These are phyloP conservation scores for Williopsis jadinii DNA, from an alignment of 1,139 yeast genomes.

Conservation along the genomic window DNA sequence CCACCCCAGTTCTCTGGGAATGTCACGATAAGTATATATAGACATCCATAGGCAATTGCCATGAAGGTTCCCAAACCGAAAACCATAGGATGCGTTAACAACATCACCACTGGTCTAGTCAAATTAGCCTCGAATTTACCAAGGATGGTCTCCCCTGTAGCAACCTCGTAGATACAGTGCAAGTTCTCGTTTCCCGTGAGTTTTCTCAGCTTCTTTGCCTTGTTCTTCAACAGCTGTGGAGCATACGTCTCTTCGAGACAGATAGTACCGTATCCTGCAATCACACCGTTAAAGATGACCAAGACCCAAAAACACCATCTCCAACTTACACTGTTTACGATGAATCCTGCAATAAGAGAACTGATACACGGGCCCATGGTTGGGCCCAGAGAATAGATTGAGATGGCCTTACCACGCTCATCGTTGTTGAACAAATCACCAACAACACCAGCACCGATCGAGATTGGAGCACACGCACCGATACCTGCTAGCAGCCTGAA, in stretches of 20 bases:
- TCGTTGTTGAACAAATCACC: conserved; percentile 54
- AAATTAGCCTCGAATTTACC: conserved; percentile 33
- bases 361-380: conserved; percentile 52
- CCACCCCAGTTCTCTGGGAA: conserved; percentile 47
- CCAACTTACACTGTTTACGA: conserved; percentile 44
- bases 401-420: conserved; percentile 50
- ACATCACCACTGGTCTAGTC: conserved; percentile 45
- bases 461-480: conserved; percentile 59
- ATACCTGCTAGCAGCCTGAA: conserved; percentile 56
- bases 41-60: conserved; percentile 60
- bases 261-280: conserved; percentile 37
- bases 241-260: conserved; percentile 51
- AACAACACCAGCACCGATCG: conserved; percentile 66
- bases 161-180: conserved; percentile 53
- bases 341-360: conserved; percentile 44
- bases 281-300: conserved; percentile 45
- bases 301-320: conserved; percentile 58
- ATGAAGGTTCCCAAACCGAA: conserved; percentile 52
- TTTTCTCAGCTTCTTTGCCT: conserved; percentile 39
- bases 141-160: conserved; percentile 34
- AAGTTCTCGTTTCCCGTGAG: conserved; percentile 49
- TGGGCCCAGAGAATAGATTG: conserved; percentile 54
- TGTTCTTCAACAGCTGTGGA: conserved; percentile 42
- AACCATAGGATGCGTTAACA: conserved; percentile 55
- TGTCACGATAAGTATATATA: conserved; percentile 53